Evolutionary conservation across 768 basidiomycete genomes (phyloP).

Genomic region (Psilocybe azurescens): DNA sequence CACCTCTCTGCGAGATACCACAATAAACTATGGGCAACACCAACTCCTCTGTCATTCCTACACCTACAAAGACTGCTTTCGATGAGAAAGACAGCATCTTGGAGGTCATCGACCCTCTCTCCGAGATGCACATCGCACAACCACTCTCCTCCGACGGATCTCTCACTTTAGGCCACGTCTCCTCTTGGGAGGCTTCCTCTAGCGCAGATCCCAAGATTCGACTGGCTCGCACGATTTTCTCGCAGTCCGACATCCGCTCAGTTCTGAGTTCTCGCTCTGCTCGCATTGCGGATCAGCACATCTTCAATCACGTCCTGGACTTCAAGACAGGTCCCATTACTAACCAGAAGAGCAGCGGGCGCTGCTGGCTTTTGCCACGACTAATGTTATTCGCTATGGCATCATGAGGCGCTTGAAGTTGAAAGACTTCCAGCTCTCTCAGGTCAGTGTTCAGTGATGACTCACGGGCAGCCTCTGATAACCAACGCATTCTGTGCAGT

Average conservation of each 20-base stretch:
- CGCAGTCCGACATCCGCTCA: slow-evolving; percentile 68
- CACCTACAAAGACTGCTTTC: slow-evolving; percentile 26
- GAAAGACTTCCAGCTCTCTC: slow-evolving; percentile 90
- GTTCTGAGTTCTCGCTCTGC: slow-evolving; percentile 70
- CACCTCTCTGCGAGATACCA: slow-evolving; percentile 13
- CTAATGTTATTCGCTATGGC: slow-evolving; percentile 82
- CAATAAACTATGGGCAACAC: slow-evolving; percentile 36
- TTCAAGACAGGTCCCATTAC: slow-evolving; percentile 87
- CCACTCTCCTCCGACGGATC: slow-evolving; percentile 65
- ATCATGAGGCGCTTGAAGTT: slow-evolving; percentile 87
- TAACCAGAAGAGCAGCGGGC: slow-evolving; percentile 85
- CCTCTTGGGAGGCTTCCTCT: slow-evolving; percentile 70
- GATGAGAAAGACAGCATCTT: slow-evolving; percentile 37
- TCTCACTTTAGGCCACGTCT: slow-evolving; percentile 59
- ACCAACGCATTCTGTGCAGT: slow-evolving; percentile 41
- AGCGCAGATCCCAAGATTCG: slow-evolving; percentile 61
- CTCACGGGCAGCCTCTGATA: background rate
- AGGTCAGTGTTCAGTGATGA: slow-evolving; percentile 47
- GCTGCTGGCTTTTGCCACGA: slow-evolving; percentile 96
- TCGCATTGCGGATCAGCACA: slow-evolving; percentile 65
- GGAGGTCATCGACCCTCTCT: slow-evolving; percentile 33
- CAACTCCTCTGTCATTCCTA: slow-evolving; percentile 33
- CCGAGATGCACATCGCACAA: slow-evolving; percentile 35
- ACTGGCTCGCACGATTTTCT: slow-evolving; percentile 78
- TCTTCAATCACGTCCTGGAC: slow-evolving; percentile 84